A percentile compares a stretch with the other conserved stretches of the same genome.
phyloP scores from a whole-genome alignment of 164 flowering plant species.

The Macadamia integrifolia region DNA sequence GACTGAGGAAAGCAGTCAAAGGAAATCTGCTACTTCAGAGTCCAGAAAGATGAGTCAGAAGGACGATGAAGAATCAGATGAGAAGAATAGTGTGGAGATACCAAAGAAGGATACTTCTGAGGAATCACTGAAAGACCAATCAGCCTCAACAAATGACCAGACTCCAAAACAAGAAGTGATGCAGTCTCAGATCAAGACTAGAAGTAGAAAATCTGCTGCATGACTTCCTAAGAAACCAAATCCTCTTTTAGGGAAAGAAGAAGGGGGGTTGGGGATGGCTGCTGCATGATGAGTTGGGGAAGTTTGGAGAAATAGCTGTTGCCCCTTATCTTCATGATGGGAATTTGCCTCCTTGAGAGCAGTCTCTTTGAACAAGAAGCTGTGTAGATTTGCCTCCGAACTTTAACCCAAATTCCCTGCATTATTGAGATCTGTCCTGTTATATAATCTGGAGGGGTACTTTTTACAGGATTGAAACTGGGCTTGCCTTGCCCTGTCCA shows the following conservation, averaged over 20 bases:
- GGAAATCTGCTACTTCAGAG: conserved; percentile 11
- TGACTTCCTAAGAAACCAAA: background rate
- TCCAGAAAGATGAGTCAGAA: conserved; percentile 18
- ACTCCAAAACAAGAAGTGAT: background rate
- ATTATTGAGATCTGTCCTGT: too few species aligned
- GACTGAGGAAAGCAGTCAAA: conserved; percentile 10
- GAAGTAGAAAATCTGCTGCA: background rate
- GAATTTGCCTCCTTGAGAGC: too few species aligned
- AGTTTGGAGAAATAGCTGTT: too few species aligned
- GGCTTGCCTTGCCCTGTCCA: background rate
- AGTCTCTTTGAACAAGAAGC: background rate
- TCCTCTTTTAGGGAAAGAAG: too few species aligned
- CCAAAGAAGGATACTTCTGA: background rate
- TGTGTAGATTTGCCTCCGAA: too few species aligned
- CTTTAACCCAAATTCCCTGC: too few species aligned
- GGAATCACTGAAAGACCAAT: background rate
- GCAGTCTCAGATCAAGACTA: too few species aligned
- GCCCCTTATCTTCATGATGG: too few species aligned
- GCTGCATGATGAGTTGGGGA: too few species aligned
- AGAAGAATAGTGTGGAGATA: background rate
- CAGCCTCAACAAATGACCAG: background rate
- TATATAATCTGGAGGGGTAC: background rate
- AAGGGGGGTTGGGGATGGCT: too few species aligned
- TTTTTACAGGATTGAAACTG: background rate
- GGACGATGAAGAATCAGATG: background rate